Percentiles rank a stretch among this genome's conserved stretches.
These are phyloP conservation scores for Striga asiatica DNA, from an alignment of 257 asterid genomes.

Conservation along the genomic window DNA sequence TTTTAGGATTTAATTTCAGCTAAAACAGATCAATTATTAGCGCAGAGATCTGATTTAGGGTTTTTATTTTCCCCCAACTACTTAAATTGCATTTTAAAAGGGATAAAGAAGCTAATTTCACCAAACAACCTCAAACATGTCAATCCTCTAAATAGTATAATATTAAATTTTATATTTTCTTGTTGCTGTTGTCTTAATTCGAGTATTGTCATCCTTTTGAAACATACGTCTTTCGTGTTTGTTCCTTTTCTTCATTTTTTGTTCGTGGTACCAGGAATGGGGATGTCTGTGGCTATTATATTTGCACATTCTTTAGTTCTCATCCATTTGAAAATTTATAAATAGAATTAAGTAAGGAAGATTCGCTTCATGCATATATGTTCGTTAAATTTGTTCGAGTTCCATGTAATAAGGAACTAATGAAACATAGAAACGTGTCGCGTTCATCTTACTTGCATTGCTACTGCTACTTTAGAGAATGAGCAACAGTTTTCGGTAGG, in stretches of 20 bases:
- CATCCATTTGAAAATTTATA: neutral
- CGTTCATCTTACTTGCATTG: too few species aligned
- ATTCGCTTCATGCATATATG: neutral
- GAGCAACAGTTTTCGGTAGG: neutral
- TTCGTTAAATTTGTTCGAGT: neutral
- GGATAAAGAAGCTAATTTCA: too few species aligned
- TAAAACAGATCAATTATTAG: neutral
- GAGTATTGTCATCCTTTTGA: neutral
- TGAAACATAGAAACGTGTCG: too few species aligned
- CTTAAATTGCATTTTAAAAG: neutral
- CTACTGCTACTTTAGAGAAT: neutral
- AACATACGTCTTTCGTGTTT: neutral
- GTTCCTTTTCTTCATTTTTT: too few species aligned
- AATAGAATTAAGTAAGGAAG: neutral
- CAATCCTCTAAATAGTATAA: too few species aligned
- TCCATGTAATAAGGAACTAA: too few species aligned
- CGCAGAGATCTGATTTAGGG: constrained; percentile 7
- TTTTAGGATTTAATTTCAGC: constrained; percentile 5
- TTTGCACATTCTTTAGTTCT: neutral
- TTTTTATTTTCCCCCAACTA: neutral
- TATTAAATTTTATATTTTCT: neutral
- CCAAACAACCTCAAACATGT: too few species aligned
- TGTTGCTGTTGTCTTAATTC: neutral
- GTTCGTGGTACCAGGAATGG: neutral
- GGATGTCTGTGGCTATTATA: neutral